A percentile compares a stretch with the other conserved stretches of the same genome.
Evolutionary conservation across 2,329 filamentous ascomycete species (phyloP).

Genomic region (Clonostachys rhizophaga): DNA sequence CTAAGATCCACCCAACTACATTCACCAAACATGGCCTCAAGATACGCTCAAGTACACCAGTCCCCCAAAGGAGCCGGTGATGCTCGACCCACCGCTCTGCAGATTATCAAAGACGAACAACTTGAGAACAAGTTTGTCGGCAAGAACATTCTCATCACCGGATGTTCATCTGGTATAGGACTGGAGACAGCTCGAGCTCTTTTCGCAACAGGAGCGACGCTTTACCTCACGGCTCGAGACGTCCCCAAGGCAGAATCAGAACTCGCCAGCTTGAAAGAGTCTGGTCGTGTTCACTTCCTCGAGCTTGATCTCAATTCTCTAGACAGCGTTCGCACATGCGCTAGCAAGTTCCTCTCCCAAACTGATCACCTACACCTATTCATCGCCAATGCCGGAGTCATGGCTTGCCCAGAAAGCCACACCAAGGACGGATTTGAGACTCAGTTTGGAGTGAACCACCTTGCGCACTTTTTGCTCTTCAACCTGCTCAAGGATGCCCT

Average conservation of each 20-base stretch:
- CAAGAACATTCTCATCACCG: constrained; percentile 32
- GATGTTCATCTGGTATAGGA: constrained; percentile 33
- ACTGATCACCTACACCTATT: constrained; percentile 28
- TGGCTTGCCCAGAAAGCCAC: constrained; percentile 12
- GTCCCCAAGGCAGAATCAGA: constrained; percentile 15
- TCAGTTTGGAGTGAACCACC: constrained; percentile 26
- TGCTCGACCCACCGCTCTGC: constrained; percentile 6
- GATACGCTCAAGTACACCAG: too few species aligned
- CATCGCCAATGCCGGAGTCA: constrained; percentile 36
- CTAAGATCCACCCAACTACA: too few species aligned
- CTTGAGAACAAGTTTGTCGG: constrained; percentile 2
- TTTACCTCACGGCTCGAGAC: constrained; percentile 36
- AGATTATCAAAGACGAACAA: constrained; percentile 7
- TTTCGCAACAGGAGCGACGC: constrained; percentile 31
- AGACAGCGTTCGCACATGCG: constrained; percentile 8
- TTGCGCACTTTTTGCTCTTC: constrained; percentile 22
- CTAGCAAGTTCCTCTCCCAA: constrained; percentile 7
- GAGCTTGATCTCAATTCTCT: constrained; percentile 4
- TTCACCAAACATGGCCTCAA: too few species aligned
- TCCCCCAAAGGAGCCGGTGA: constrained; percentile 5
- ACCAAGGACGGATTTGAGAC: constrained; percentile 24
- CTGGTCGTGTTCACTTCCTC: not conserved
- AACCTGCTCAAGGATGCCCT: constrained; percentile 18
- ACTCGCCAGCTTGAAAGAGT: not conserved
- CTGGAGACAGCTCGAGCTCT: constrained; percentile 35